Percentiles rank a stretch among this genome's conserved stretches.
Evolutionary conservation across 2,329 filamentous ascomycete genomes (phyloP).

Genomic region (Fusarium pilosicola): DNA sequence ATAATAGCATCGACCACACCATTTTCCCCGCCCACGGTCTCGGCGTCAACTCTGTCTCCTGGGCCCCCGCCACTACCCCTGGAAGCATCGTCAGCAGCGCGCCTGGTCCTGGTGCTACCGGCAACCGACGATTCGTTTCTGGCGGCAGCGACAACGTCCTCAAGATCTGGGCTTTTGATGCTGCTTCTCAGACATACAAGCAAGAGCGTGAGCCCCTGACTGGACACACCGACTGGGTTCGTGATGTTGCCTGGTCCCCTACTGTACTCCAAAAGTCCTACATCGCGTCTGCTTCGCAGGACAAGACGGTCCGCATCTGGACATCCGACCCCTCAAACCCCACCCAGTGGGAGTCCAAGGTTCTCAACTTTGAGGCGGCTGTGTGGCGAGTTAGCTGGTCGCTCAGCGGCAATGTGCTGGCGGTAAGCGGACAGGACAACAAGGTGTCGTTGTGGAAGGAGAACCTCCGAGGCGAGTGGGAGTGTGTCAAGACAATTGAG

Average conservation of each 20-base stretch:
- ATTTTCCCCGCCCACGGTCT: slow-evolving; percentile 92
- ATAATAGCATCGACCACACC: slow-evolving; percentile 90
- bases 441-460: slow-evolving; percentile 99
- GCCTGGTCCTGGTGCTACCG: slow-evolving; percentile 66
- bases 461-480: slow-evolving; percentile 95
- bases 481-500: slow-evolving; percentile 95
- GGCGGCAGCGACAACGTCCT: slow-evolving; percentile 93
- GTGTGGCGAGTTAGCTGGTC: slow-evolving; percentile 99
- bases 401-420: slow-evolving; percentile 93
- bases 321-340: slow-evolving; percentile 73
- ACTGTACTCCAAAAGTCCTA: slow-evolving; percentile 96
- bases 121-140: slow-evolving; percentile 87
- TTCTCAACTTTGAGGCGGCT: slow-evolving; percentile 86
- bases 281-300: slow-evolving; percentile 94
- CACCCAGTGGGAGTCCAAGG: slow-evolving; percentile 84
- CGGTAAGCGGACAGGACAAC: slow-evolving; percentile 93
- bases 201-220: slow-evolving; percentile 71
- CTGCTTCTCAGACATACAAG: slow-evolving; percentile 68
- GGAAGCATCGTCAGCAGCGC: slow-evolving; percentile 84
- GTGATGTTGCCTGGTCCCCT: slow-evolving; percentile 96
- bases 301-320: slow-evolving; percentile 98
- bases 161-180: slow-evolving; percentile 90
- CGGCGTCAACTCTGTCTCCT: slow-evolving; percentile 94
- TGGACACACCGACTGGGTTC: slow-evolving; percentile 95
- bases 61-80: slow-evolving; percentile 87